A percentile compares a stretch with the other conserved stretches of the same genome.
Conservation (phyloP, 495 filamentous ascomycete genomes). For the Penicillium taxi region DNA sequence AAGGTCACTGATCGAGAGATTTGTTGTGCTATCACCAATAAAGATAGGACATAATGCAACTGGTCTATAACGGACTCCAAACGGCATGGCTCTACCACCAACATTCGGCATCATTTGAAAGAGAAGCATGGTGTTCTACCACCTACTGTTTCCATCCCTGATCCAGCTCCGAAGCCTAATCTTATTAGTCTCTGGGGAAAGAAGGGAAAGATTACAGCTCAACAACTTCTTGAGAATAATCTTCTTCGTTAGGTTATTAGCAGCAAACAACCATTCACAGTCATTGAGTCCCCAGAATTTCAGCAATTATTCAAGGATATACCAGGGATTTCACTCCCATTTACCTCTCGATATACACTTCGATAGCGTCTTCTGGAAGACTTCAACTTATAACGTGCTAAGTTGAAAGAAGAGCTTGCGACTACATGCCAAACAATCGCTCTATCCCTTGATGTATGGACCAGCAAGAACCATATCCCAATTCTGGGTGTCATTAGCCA, state of each 20-base stretch:
- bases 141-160: constrained; percentile 4
- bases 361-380: constrained; percentile 8
- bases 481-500: constrained; percentile 11
- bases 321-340: constrained; percentile 6
- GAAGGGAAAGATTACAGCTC: constrained; percentile 6
- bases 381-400: constrained; percentile 6
- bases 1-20: no score
- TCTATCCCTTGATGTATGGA: constrained; percentile 13
- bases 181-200: constrained; percentile 5
- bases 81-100: constrained; percentile 9
- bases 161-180: constrained; percentile 3
- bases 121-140: constrained; percentile 9
- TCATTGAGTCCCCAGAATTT: constrained; percentile 9
- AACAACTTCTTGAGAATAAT: constrained; percentile 7
- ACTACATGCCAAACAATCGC: constrained; percentile 9
- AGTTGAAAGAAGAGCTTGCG: constrained; percentile 10
- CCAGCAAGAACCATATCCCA: constrained; percentile 8
- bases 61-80: constrained; percentile 7
- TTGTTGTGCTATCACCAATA: no score
- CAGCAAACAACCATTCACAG: constrained; percentile 10
- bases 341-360: constrained; percentile 10
- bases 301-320: constrained; percentile 10
- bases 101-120: constrained; percentile 7
- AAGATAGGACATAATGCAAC: no score
- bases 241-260: constrained; percentile 7